Evolutionary conservation across 78 protist genomes (phyloP), one percentile per base, ranked within the genome.

Genomic region (Diacronema lutheri): DNA sequence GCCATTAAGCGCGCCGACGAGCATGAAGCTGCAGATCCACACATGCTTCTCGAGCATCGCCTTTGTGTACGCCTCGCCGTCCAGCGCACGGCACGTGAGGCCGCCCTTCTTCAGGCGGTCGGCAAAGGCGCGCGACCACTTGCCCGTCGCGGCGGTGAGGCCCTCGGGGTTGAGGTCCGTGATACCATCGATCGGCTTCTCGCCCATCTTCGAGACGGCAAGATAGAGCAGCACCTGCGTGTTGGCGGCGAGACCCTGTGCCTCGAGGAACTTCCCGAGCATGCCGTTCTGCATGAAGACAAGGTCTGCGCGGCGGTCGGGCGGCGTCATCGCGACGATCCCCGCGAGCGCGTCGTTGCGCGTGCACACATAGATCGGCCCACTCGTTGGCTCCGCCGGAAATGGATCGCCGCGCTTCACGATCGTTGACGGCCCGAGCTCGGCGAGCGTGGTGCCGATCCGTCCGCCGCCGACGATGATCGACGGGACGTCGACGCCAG

Each of bases 121-220:
- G 58, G 58, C 31, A 31, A 69, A 69, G 31, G 77, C 77, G 6
- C 13, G 16, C 20, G 80, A 61, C 84, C 89, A 85, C 61, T 60
- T 74, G 66, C 89, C 89, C 10, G 66, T 85, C 44, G 84, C 83
- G 0, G 89, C 68, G 26, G 89, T 85, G 56, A 85, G 83, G 46
- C 89, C 89, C 16, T 85, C 89, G 19, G 89, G 89, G 82, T 85
- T 85, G 38, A 74, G 21, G 55, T 85, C 89, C 3, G 89, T 85
- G 66, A 85, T 46, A 44, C 89, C 89, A 26, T 85, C 89, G 31
- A 46, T 85, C 16, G 89, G 89, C 65, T 74, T 61, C 57, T 85
- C 89, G 7, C 89, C 89, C 40, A 84, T 21, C 83, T 85, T 85
- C 55, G 84, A 76, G 11, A 85, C 89, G 6, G 89, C 89, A 60